Evolutionary conservation across 768 basidiomycete species (phyloP), one percentile per base, ranked within the genome.

Genomic region (Lentinus tigrinus): DNA sequence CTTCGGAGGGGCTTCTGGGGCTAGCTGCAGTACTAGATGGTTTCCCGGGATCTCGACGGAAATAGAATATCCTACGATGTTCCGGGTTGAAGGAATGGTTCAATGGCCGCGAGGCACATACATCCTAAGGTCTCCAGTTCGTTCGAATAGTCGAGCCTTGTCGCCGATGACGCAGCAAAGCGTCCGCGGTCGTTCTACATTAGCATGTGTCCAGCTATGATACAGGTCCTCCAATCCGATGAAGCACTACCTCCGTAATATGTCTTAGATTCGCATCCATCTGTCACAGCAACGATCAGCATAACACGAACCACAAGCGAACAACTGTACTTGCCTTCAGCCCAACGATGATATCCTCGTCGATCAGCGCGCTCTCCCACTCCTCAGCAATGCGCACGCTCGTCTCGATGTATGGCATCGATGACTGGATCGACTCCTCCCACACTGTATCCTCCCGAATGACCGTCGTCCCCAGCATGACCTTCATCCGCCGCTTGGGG

Each of bases 341-440:
- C 10, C 71, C 70, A 36, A 72, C 53, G 31, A 72, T 63, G 21
- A 68, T 59, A 40, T 68, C 70, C 52, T 71, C 70, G 28, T 72
- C 71, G 9, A 72, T 63, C 50, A 72, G 21, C 24, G 65, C 64
- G 16, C 69, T 66, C 16, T 67, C 59, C 23, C 68, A 67, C 1
- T 54, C 47, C 47, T 65, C 68, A 17, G 38, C 34, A 0, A 39
- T 40, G n/a, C 28, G 27, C 13, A 64, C 63, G 19, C 49, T 58
- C 17, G 48, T 53, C 59, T 70, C 68, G 11, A 64, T 47, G 28
- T 71, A 72, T 37, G 67, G 67, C 49, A 72, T 36, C 21, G 59
- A 40, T 13, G 63, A 63, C 48, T 48, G 43, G 31, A 71, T 56
- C 24, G 55, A 50, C 14, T 61, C 55, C 38, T 55, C 55, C 58